Evolutionary conservation across 2,329 filamentous ascomycete species (phyloP), one percentile per base, ranked within the genome.

Genomic region (Pyricularia sp.): DNA sequence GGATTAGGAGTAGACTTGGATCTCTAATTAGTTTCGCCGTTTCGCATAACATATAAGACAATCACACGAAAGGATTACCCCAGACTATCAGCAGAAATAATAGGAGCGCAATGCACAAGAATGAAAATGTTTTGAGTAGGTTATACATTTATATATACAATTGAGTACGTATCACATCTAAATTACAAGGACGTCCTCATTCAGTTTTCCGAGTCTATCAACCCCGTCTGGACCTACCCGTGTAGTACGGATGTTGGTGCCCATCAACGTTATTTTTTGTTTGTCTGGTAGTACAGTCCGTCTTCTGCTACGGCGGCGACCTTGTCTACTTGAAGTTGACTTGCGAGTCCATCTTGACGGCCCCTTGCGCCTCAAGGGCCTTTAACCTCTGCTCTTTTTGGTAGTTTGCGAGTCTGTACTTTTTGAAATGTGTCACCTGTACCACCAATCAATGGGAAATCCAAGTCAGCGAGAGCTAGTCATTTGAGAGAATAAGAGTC

Each of bases 391-490:
- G 84, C 76, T 92, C 90, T 80, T 94, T 93, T 74, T 97, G 92
- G 76, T 92, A 86, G 74, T 99, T 95, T 81, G 96, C 94, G 50
- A 98, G 92, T 75, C 95, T 86, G 81, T 93, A 91, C 80, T 97
- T 94, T 84, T 98, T 97, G 81, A 99, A 99, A 80, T 99, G 98
- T 80, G 93, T 93, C 71, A 97, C 92, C 92, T 95, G 74, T 68
- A 30, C 30, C 25, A 25, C 11, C 11, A 14, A 36, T 28, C 11
- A 28, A n/a, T n/a, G 12, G 17, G 31, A n/a, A n/a, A n/a, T 3
- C 9, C 23, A 23, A n/a, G 66, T 68, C 17, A 68, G 55, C 23
- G 14, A 23, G 10, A 23, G 10, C 6, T 17, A 3, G 11, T 55
- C 50, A 17, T 55, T 55, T 28, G 17, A 6, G 11, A 66, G 42